Base-by-base conservation (phyloP, 2,329 filamentous ascomycete genomes). In the Epichloe brachyelytri region DNA sequence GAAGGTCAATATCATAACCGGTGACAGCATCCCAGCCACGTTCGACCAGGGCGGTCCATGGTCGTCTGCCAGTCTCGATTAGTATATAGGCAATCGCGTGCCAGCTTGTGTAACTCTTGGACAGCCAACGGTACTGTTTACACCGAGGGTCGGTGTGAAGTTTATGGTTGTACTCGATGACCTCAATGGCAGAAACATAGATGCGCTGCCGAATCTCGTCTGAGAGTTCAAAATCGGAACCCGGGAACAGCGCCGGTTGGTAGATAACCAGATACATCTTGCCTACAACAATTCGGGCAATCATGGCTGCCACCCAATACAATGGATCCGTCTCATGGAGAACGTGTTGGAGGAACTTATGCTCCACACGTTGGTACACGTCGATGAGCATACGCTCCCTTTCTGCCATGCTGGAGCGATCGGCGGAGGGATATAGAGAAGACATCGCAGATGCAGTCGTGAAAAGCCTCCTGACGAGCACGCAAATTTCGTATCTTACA, bases 211-310 rank as follows among this genome's bases (percentile, higher is more conserved):
- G 79, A 8, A 79, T 78, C 46, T 82, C 81, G 47, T 78, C 73
- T 0, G 79, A 76, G 7, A 85, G 70, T 26, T 72, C 73, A 8
- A 71, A 65, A n/a, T 73, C 74, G 10, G 75, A 72, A 26, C 80
- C 76, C 36, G 75, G 74, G 48, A 81, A 77, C 34, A 85, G 79
- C 59, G 84, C 75, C 0, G 86, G 85, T 58, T 91, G 82, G 59
- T 91, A 86, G 2, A 88, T 76, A 53, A 89, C 76, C 37, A 93
- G 73, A 69, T 83, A 87, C 71, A 89, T 80, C 66, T 89, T 91
- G 46, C 82, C 82, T 68, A 89, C 78, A 55, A 90, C 80, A 34
- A 91, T 72, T 10, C 85, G 78, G 3, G 80, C 76, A 22, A 87
- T 73, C 30, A 84, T 85, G 4, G 79, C 81, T 7, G 78, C 78